Evolutionary conservation across 129 eudicot genomes (phyloP), one percentile per base, ranked within the genome.

Genomic region (Flaveria linearis): DNA sequence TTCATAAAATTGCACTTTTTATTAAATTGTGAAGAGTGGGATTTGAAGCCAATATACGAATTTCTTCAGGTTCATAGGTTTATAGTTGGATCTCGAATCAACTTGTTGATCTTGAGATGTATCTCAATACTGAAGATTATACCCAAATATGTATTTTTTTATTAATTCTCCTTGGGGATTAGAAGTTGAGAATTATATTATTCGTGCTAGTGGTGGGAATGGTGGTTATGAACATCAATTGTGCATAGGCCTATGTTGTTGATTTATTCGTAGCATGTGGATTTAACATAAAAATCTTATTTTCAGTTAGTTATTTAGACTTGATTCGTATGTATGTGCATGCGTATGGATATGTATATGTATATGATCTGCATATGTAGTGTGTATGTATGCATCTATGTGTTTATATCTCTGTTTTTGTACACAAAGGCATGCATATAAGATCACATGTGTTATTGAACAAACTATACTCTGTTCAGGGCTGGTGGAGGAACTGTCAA

Each of bases 401-500:
- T 42, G 53, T 11, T 10, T 68, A 42, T 20, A 7, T 52, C 22
- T 55, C 10, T 23, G 65, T 58, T 14, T 11, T 22, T 23, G 67
- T 26, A 13, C 36, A 30, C 36, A 30, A 30, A 26, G 4, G 5
- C 9, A 61, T 13, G 5, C 18, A 25, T 58, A 13, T 26, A 25
- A 14, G 41, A 13, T 61, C 18, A 62, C 43, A 2, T 33, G 15
- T 52, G 15, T 33, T 60, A 39, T 64, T 23, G 15, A 47, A n/a
- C 80, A 17, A 70, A 14, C 67, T 70, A 36, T 65, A 8, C 36
- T 69, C 10, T 33, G 80, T 69, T 68, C 84, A 93, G 98, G 69
- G 77, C 91, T n/a, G 69, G 74, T 51, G 88, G 90, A 23, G 97
- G 96, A 72, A 76, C 55, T 30, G 87, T 80, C 12, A 88, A 91